These are phyloP conservation scores for Zea luxurians DNA, from an alignment of 176 grass and related monocot genomes.

Conservation along the genomic window DNA sequence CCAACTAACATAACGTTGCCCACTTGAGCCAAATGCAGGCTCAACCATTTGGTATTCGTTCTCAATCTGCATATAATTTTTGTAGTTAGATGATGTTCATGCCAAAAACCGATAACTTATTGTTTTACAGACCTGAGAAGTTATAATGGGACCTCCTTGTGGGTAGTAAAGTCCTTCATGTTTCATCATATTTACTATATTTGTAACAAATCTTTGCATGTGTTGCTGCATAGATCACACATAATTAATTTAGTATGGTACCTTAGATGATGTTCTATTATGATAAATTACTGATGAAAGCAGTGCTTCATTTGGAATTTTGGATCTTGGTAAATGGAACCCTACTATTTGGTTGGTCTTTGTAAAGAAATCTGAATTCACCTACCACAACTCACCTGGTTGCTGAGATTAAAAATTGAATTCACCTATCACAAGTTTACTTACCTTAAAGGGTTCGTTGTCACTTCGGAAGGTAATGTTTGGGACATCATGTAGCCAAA, in stretches of 20 bases:
- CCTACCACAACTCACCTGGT: neutral
- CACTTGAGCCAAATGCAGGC: slow-evolving; percentile 62
- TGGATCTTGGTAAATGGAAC: slow-evolving; percentile 16
- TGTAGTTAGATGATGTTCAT: slow-evolving; percentile 25
- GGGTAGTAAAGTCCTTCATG: slow-evolving; percentile 44
- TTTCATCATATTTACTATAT: slow-evolving; percentile 57
- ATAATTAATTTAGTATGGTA: neutral
- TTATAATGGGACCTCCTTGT: slow-evolving; percentile 55
- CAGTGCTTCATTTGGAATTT: neutral
- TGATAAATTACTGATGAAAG: slow-evolving; percentile 3
- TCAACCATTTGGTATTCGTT: slow-evolving; percentile 90
- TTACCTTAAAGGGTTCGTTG: slow-evolving; percentile 69
- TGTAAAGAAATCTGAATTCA: neutral
- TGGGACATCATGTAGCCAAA: slow-evolving; percentile 63
- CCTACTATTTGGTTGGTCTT: neutral
- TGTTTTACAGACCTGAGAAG: slow-evolving; percentile 43
- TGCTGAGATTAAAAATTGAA: neutral
- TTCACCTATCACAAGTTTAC: neutral
- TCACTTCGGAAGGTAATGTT: slow-evolving; percentile 61
- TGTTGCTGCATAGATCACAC: slow-evolving; percentile 52
- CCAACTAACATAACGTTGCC: slow-evolving; percentile 65
- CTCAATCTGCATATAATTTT: slow-evolving; percentile 59
- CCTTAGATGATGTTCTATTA: neutral
- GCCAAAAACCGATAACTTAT: neutral
- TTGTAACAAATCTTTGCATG: slow-evolving; percentile 73